A percentile compares a stretch with the other conserved stretches of the same genome.
Evolutionary conservation across 1,284 basidiomycete species (phyloP).

Genomic region (Stereum hirsutum): DNA sequence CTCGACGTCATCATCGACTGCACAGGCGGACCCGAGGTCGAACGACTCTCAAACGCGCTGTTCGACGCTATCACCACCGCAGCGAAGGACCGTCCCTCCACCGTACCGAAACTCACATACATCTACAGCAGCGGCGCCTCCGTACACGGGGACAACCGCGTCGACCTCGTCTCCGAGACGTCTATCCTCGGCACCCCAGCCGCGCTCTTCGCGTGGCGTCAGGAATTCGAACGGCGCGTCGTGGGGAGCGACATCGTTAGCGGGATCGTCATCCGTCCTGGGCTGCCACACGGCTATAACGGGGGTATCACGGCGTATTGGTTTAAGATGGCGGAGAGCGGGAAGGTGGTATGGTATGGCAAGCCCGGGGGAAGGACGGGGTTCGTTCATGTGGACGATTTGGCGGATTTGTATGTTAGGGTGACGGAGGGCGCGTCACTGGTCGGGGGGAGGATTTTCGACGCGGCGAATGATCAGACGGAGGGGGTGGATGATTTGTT

Average conservation of each 20-base stretch:
- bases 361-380: slow-evolving; percentile 29
- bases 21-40: slow-evolving; percentile 16
- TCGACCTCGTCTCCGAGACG: slow-evolving; percentile 24
- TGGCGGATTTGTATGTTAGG: slow-evolving; percentile 37
- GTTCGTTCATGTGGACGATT: slow-evolving; percentile 41
- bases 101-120: slow-evolving; percentile 33
- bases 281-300: slow-evolving; percentile 36
- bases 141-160: slow-evolving; percentile 33
- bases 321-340: slow-evolving; percentile 28
- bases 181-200: slow-evolving; percentile 21
- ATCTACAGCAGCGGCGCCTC: slow-evolving; percentile 42
- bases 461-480: slow-evolving; percentile 32
- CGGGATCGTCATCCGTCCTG: slow-evolving; percentile 42
- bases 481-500: slow-evolving; percentile 38
- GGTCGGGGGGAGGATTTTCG: slow-evolving; percentile 33
- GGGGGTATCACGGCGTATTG: slow-evolving; percentile 29
- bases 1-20: slow-evolving; percentile 37
- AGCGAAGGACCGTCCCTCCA: slow-evolving; percentile 22
- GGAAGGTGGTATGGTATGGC: slow-evolving; percentile 30
- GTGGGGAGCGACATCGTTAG: slow-evolving; percentile 24
- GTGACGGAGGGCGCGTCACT: slow-evolving; percentile 32
- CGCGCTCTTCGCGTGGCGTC: slow-evolving; percentile 27
- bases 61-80: slow-evolving; percentile 25
- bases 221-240: slow-evolving; percentile 27
- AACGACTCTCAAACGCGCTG: slow-evolving; percentile 15